phyloP scores from a whole-genome alignment of 1,284 basidiomycete species.

The Fistulinella staudtii region DNA sequence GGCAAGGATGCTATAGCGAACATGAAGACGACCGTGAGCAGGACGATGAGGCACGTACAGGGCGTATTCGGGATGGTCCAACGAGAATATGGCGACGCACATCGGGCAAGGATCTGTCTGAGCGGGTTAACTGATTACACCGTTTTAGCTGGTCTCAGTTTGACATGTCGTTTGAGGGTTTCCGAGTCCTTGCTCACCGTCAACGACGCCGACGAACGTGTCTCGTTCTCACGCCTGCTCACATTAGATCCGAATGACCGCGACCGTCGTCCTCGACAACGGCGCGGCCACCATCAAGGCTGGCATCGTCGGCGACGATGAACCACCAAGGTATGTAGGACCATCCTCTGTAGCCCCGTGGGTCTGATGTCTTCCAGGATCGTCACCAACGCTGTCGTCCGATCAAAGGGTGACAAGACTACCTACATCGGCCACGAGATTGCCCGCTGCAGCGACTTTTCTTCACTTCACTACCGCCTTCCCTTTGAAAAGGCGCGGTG shows the following conservation, averaged over 20 bases:
- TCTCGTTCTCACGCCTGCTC: no score
- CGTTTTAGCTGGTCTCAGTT: no score
- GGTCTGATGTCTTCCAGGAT: conserved; percentile 43
- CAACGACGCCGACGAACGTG: no score
- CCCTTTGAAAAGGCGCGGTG: conserved; percentile 86
- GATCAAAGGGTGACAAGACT: conserved; percentile 79
- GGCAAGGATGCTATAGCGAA: conserved; percentile 64
- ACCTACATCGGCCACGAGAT: conserved; percentile 84
- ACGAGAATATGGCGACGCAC: conserved; percentile 75
- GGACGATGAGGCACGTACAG: conserved; percentile 50
- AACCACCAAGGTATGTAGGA: conserved; percentile 18
- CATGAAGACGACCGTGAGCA: conserved; percentile 4
- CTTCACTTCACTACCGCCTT: conserved; percentile 74
- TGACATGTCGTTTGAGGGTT: no score
- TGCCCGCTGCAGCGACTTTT: conserved; percentile 68
- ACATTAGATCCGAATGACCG: not conserved
- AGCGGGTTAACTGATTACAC: no score
- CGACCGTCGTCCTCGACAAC: conserved; percentile 76
- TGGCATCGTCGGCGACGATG: conserved; percentile 42
- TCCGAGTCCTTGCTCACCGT: no score
- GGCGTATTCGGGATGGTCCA: conserved; percentile 70
- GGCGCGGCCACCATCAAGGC: conserved; percentile 80
- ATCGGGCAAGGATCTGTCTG: no score
- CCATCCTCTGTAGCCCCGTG: not conserved
- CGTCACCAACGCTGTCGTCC: conserved; percentile 74